Percentiles rank a stretch among this genome's conserved stretches.
Conservation (phyloP, 2,329 filamentous ascomycete genomes). For the Penicillium sp. region DNA sequence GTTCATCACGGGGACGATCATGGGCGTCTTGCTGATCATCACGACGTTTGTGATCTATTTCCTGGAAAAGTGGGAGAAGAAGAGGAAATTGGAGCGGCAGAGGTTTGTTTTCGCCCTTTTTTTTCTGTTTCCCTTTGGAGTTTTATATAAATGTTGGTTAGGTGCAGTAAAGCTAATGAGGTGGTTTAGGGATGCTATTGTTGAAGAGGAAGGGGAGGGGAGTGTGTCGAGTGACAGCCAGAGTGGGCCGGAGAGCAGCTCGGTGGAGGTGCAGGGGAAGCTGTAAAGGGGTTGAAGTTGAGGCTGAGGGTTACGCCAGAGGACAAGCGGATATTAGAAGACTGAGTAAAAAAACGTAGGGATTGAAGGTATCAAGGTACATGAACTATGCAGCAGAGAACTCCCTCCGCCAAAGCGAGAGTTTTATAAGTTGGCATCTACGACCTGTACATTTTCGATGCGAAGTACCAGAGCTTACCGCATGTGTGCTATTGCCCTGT, state of each 20-base stretch:
- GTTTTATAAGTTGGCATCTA: too few species aligned
- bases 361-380: neutral
- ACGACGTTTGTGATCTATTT: conserved; percentile 41
- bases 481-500: neutral
- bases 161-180: neutral
- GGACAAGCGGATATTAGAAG: too few species aligned
- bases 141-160: too few species aligned
- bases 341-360: too few species aligned
- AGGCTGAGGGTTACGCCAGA: too few species aligned
- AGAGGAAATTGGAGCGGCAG: conserved; percentile 1
- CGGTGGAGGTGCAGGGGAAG: conserved; percentile 5
- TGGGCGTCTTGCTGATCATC: conserved; percentile 57
- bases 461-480: neutral
- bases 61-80: conserved; percentile 18
- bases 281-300: neutral
- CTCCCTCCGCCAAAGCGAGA: too few species aligned
- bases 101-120: neutral
- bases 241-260: neutral
- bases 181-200: neutral
- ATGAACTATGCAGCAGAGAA: too few species aligned
- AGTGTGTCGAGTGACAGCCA: conserved; percentile 2
- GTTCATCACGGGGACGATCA: conserved; percentile 59
- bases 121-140: too few species aligned
- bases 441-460: too few species aligned
- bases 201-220: neutral